Percentiles rank a stretch among this genome's conserved stretches.
These are phyloP conservation scores for Leccinellum luteum DNA, from an alignment of 768 basidiomycete species.

Conservation along the genomic window DNA sequence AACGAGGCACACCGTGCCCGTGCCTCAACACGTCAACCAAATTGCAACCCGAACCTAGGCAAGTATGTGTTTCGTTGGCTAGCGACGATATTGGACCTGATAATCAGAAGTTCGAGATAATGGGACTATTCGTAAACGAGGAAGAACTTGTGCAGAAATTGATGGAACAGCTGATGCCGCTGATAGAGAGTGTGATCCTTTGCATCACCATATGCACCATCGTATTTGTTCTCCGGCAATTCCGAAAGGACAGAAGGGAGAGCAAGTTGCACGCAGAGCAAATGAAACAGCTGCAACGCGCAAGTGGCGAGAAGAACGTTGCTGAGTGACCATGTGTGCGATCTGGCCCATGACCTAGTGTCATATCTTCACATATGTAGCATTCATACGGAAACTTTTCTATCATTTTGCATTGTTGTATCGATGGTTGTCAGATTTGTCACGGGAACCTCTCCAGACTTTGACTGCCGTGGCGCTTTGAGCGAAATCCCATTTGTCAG, in stretches of 20 bases:
- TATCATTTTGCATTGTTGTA: background rate
- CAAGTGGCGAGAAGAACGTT: background rate
- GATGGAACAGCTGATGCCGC: conserved; percentile 1
- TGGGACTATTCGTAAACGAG: conserved; percentile 23
- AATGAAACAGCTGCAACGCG: conserved; percentile 5
- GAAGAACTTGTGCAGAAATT: background rate
- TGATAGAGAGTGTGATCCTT: conserved; percentile 1
- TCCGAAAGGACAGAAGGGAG: conserved; percentile 21
- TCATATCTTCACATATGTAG: background rate
- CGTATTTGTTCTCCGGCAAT: conserved; percentile 16
- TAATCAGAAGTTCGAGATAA: background rate
- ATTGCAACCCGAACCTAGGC: background rate
- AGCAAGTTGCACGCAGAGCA: conserved; percentile 15
- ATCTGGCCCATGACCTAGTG: too few relatives aligned
- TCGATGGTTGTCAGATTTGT: background rate
- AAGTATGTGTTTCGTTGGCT: background rate
- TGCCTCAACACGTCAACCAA: background rate
- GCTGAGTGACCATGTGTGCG: background rate
- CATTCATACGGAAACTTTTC: background rate
- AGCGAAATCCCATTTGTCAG: background rate
- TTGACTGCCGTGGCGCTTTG: too few relatives aligned
- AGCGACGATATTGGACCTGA: background rate
- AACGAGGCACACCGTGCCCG: background rate
- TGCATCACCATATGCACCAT: conserved; percentile 15
- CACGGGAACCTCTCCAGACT: too few relatives aligned